Conservation (phyloP, 768 basidiomycete species). For the Leccinellum albellum region DNA sequence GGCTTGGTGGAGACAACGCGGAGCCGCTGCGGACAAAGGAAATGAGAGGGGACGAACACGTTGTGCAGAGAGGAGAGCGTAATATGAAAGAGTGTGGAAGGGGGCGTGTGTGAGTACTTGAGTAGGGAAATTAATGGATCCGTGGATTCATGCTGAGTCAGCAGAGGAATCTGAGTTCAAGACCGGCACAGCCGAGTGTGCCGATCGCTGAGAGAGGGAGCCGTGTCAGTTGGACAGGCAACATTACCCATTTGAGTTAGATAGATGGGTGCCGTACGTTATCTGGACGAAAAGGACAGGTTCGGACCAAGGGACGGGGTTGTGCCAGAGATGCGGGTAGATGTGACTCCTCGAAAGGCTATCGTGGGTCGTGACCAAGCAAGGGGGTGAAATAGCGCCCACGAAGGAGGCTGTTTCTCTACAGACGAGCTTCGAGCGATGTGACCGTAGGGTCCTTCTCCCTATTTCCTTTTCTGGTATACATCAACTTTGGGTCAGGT, state of each 20-base stretch:
- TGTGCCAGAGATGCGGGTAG: slow-evolving; percentile 23
- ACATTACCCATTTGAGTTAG: slow-evolving; percentile 30
- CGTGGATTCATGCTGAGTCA: slow-evolving; percentile 21
- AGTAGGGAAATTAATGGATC: slow-evolving; percentile 5
- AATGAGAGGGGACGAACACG: slow-evolving; percentile 14
- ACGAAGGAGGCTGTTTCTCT: slow-evolving; percentile 13
- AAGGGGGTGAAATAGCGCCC: slow-evolving; percentile 22
- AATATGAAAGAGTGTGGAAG: slow-evolving; percentile 11
- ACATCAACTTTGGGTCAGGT: slow-evolving; percentile 27
- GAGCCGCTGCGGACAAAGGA: slow-evolving; percentile 7
- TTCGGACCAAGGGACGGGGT: slow-evolving; percentile 6
- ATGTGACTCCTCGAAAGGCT: slow-evolving; percentile 31
- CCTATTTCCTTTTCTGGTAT: slow-evolving; percentile 16
- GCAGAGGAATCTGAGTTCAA: slow-evolving; percentile 21
- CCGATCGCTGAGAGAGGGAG: slow-evolving; percentile 29
- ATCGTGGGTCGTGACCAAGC: slow-evolving; percentile 27
- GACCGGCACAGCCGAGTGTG: slow-evolving; percentile 25
- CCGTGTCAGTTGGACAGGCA: slow-evolving; percentile 31
- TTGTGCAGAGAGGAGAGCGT: slow-evolving; percentile 7
- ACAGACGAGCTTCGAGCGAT: slow-evolving; percentile 25
- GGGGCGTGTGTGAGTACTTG: slow-evolving; percentile 3
- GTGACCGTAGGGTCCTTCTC: slow-evolving; percentile 27
- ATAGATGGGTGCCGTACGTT: slow-evolving; percentile 31
- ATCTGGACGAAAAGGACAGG: slow-evolving; percentile 22
- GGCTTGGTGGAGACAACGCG: slow-evolving; percentile 8